Conservation (phyloP, 352 stramenopile genomes). For the Pelagophyceae sp. region DNA sequence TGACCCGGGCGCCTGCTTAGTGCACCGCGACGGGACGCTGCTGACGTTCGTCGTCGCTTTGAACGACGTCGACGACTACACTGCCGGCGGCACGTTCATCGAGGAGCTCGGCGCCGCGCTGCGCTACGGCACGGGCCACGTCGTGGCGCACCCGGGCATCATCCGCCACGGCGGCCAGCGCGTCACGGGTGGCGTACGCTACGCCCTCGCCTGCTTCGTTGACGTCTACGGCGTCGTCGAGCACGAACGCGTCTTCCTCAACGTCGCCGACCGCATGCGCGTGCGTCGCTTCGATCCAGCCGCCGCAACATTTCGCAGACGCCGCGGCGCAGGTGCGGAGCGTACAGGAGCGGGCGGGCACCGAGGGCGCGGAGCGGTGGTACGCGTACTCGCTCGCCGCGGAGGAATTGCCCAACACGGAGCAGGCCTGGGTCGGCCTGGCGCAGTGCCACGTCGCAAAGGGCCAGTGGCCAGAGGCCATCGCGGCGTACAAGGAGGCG, state of each 20-base stretch:
- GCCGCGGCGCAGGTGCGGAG: no score
- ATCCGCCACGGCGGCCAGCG: neutral
- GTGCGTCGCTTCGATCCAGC: no score
- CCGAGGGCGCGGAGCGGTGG: neutral
- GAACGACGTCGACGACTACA: neutral
- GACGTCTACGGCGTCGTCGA: neutral
- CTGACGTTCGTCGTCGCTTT: constrained; percentile 4
- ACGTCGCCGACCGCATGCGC: neutral
- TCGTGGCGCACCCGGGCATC: neutral
- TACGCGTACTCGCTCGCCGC: neutral
- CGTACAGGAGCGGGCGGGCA: neutral
- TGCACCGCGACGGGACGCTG: constrained; percentile 9
- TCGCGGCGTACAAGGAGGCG: neutral
- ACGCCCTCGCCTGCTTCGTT: neutral
- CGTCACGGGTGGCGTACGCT: neutral
- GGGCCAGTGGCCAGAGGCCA: neutral
- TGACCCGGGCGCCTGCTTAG: no score
- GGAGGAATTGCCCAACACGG: neutral
- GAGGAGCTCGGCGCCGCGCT: neutral
- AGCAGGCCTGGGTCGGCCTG: neutral
- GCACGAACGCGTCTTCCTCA: neutral
- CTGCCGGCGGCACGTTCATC: neutral
- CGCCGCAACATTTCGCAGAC: no score
- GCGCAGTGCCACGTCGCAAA: neutral
- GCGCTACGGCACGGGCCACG: neutral